phyloP scores from a whole-genome alignment of 2,329 filamentous ascomycete genomes.

The Trichoderma atroviride region DNA sequence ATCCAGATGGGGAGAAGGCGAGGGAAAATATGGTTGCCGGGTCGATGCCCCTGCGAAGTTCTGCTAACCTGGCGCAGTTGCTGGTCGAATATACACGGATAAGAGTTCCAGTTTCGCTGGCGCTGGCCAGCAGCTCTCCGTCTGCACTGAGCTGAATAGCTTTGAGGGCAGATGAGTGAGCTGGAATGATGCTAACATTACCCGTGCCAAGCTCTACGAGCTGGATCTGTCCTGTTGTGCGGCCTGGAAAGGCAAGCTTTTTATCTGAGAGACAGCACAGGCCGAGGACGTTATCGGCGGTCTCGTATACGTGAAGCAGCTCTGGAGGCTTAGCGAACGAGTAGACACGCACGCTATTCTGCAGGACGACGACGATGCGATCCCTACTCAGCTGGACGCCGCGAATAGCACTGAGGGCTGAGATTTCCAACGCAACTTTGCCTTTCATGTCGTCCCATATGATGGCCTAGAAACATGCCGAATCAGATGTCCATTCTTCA shows the following conservation, averaged over 20 bases:
- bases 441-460: constrained; percentile 90
- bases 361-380: constrained; percentile 77
- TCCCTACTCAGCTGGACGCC: constrained; percentile 76
- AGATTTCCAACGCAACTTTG: constrained; percentile 72
- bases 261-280: constrained; percentile 76
- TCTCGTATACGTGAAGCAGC: constrained; percentile 77
- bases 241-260: constrained; percentile 81
- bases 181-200: constrained; percentile 91
- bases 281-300: constrained; percentile 79
- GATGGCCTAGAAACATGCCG: constrained; percentile 57
- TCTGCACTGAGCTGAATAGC: constrained; percentile 80
- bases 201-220: constrained; percentile 76
- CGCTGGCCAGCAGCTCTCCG: constrained; percentile 81
- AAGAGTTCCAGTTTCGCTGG: constrained; percentile 87
- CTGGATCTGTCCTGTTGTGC: constrained; percentile 85
- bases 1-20: constrained; percentile 80
- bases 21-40: constrained; percentile 85
- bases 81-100: constrained; percentile 81
- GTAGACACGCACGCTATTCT: constrained; percentile 82
- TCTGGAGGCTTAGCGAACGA: constrained; percentile 73
- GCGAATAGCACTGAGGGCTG: constrained; percentile 77
- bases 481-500: background rate
- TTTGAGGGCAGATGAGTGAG: constrained; percentile 77
- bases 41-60: constrained; percentile 87
- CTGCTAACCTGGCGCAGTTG: constrained; percentile 78